phyloP scores from a whole-genome alignment of 2,329 filamentous ascomycete genomes.

The Calonectria leucothoes region DNA sequence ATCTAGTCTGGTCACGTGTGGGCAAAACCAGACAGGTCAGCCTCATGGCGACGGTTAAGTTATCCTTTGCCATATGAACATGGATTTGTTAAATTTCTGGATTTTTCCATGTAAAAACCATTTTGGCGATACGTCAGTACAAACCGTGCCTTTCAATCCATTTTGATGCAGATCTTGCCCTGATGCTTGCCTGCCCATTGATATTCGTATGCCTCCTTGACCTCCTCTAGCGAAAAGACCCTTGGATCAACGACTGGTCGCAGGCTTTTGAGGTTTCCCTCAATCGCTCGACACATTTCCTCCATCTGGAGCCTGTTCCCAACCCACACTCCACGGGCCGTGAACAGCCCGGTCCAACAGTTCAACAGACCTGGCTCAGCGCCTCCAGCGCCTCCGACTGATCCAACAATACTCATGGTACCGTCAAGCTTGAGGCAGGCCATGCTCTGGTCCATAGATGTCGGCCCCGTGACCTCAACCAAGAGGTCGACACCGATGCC shows the following conservation, averaged over 20 bases:
- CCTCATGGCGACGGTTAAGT: not conserved
- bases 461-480: constrained; percentile 56
- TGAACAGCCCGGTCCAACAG: constrained; percentile 42
- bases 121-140: not conserved
- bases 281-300: constrained; percentile 61
- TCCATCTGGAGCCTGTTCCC: constrained; percentile 59
- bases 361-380: constrained; percentile 9
- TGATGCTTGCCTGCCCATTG: constrained; percentile 47
- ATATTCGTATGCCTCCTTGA: constrained; percentile 55
- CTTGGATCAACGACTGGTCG: constrained; percentile 57
- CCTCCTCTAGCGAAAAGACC: constrained; percentile 55
- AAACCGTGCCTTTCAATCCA: constrained; percentile 25
- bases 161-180: constrained; percentile 49
- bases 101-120: not conserved
- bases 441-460: constrained; percentile 53
- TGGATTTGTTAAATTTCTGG: not conserved
- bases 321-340: constrained; percentile 56
- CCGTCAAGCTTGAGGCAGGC: constrained; percentile 55
- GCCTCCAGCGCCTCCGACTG: constrained; percentile 24
- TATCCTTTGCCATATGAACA: not conserved
- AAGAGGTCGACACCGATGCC: constrained; percentile 54
- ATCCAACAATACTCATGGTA: constrained; percentile 50
- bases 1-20: not conserved
- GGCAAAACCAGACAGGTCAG: not conserved
- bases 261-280: constrained; percentile 54